phyloP scores from a whole-genome alignment of 345 rosid genomes.

The Aquilaria yunnanensis region DNA sequence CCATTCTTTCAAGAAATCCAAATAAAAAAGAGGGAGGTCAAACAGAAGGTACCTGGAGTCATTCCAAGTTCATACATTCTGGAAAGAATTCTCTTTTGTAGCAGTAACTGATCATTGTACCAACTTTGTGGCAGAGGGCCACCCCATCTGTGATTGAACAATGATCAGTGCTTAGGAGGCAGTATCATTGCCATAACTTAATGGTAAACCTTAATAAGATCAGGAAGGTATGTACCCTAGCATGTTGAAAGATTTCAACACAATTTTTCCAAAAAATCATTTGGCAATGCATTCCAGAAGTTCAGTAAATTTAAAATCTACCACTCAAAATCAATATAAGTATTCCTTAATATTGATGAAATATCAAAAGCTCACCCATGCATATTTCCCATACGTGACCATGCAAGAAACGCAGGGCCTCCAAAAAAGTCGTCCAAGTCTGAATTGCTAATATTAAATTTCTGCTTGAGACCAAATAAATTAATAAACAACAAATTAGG shows the following conservation, averaged over 20 bases:
- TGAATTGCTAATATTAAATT: slow-evolving; percentile 42
- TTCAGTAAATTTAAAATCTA: slow-evolving; percentile 4
- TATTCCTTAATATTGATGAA: slow-evolving; percentile 6
- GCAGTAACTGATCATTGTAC: slow-evolving; percentile 45
- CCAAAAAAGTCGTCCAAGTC: slow-evolving; percentile 65
- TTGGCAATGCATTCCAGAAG: background rate
- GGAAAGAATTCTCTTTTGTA: slow-evolving; percentile 56
- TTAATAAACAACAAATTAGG: slow-evolving; percentile 13
- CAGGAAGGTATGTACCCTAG: no score
- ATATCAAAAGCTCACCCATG: slow-evolving; percentile 42
- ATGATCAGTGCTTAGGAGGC: slow-evolving; percentile 1
- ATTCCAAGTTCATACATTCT: slow-evolving; percentile 73
- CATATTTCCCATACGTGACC: slow-evolving; percentile 76
- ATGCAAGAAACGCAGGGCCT: slow-evolving; percentile 78
- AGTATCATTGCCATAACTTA: background rate
- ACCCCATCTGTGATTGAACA: slow-evolving; percentile 47
- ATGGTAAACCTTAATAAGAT: background rate
- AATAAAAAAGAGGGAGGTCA: slow-evolving; percentile 3
- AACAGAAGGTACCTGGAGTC: slow-evolving; percentile 48
- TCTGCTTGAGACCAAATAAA: slow-evolving; percentile 27
- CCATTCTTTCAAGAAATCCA: no score
- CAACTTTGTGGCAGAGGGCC: slow-evolving; percentile 72
- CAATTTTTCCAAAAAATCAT: background rate
- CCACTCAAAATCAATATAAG: background rate
- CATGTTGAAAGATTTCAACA: no score